Evolutionary conservation across 139 green algal genomes (phyloP), one percentile per base, ranked within the genome.

Genomic region (Chlorella sp.): DNA sequence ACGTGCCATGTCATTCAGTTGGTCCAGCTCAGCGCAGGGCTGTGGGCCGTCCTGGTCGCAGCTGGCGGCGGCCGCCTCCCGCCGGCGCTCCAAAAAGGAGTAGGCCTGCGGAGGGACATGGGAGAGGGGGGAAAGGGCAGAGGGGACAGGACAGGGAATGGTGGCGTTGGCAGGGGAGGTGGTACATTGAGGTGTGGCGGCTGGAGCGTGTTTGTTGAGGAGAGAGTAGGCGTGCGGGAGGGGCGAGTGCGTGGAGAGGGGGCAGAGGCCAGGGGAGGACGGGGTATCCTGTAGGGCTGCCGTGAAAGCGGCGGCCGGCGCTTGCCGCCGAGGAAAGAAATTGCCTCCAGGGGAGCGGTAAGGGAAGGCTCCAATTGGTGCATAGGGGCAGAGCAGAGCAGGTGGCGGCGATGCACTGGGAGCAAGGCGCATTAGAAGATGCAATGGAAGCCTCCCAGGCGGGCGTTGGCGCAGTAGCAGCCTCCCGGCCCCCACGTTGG

Each of bases 1-100:
- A 32, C 71, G 85, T 0, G 85, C 34, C 85, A 89, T 89, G 48
- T 83, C 48, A 48, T 89, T 89, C 71, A 89, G n/a, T 5, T 48
- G 75, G 21, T 83, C 85, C 69, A 89, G 69, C 11, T 88, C 66
- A 2, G n/a, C 84, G 4, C 83, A 79, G 0, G 37, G 7, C 75
- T 81, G 24, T 53, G 34, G 30, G 34, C 37, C 18, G 0, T 84
- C 78, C 78, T 19, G 24, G 57, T 86, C 82, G n/a, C 82, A 86
- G 42, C 30, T 57, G n/a, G 39, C 68, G 11, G 26, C 21, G 37
- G 84, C 84, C 28, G 26, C 11, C 2, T 88, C 84, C 37, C 84
- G 68, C 39, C 42, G 28, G 39, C 71, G 66, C 84, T 88, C 84
- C 39, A 88, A 32, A 40, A 81, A 88, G 1, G 84, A 88, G 66